Percentiles rank a stretch among this genome's conserved stretches.
Evolutionary conservation across 192 early-diverging fungal genomes (phyloP).

Genomic region (Backusella macrospora): DNA sequence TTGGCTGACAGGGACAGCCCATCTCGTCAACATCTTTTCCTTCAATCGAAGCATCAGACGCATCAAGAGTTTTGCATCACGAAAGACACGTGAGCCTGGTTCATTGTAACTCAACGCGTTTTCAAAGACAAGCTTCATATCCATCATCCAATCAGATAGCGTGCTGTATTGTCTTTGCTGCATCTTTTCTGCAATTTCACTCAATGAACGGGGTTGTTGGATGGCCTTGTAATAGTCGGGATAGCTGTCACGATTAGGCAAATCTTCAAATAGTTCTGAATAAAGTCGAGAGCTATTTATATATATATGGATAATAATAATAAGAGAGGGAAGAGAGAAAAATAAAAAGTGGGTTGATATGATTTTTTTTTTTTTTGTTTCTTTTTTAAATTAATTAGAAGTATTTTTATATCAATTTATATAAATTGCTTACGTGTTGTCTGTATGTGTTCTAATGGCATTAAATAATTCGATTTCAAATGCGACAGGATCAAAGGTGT

Average conservation of each 20-base stretch:
- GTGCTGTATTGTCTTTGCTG: conserved; percentile 61
- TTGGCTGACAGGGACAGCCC: conserved; percentile 24
- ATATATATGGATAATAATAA: neutral
- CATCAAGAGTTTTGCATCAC: conserved; percentile 66
- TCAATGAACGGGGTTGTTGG: conserved; percentile 77
- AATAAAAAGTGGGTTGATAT: no score
- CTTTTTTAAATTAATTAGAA: neutral
- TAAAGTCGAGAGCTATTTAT: conserved; percentile 57
- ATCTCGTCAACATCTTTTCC: conserved; percentile 21
- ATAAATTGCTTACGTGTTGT: conserved; percentile 45
- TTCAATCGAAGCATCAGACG: conserved; percentile 37
- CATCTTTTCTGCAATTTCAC: conserved; percentile 67
- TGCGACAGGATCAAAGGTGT: conserved; percentile 20
- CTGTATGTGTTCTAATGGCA: conserved; percentile 45
- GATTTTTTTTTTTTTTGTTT: no score
- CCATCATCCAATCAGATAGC: conserved; percentile 74
- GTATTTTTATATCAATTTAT: neutral
- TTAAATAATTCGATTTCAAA: conserved; percentile 49
- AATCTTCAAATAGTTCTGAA: conserved; percentile 75
- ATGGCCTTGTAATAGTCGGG: conserved; percentile 93
- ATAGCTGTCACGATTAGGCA: conserved; percentile 75
- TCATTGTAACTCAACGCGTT: conserved; percentile 94
- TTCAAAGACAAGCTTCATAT: conserved; percentile 82
- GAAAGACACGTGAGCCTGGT: conserved; percentile 79
- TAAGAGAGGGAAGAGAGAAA: neutral